Base-by-base conservation (phyloP, 495 filamentous ascomycete genomes). In the Xeromyces bisporus region DNA sequence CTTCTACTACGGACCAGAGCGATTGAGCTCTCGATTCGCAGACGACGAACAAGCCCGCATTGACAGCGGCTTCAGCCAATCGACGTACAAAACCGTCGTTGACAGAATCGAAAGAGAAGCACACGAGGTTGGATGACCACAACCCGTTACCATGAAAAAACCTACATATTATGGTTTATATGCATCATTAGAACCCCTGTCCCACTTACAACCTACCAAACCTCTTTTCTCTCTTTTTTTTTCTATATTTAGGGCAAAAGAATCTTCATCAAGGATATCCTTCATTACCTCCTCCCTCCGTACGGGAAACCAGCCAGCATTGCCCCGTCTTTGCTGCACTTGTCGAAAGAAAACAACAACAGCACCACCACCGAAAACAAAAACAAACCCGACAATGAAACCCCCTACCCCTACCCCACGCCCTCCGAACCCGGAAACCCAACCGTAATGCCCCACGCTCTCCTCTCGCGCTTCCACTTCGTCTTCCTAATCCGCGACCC, bases 401-500 rank as follows among this genome's bases (percentile, higher is more conserved):
- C 35, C 26, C 66, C 66, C 6, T 69, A 67, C 42, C 71, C 73
- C 12, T 76, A 75, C 48, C 29, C 51, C 34, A 77, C 73, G 2
- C 48, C 51, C 14, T 34, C 60, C 1, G 67, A 77, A 46, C 54
- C 62, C 4, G 60, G 62, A 14, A 94, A 94, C 49, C 86, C 86
- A 9, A 92, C 86, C 6, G 75, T 92, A 10, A 51, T 94, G 30
- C 89, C 89, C 9, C 48, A 63, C 2, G 62, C 63, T 11, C 47
- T 82, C 30, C 62, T 93, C 23, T 54, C 62, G 36, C 48, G 65
- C 31, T 94, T 92, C 62, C 83, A 93, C 44, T 93, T 85, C 62
- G 80, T 84, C n/a, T 94, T 97, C 62, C 66, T 97, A 23, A 94
- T 97, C 61, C 85, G 89, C 30, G 83, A 94, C 55, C 89, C 89